Evolutionary conservation across 352 stramenopile genomes (phyloP).

Genomic region (Globisporangium yorkense): DNA sequence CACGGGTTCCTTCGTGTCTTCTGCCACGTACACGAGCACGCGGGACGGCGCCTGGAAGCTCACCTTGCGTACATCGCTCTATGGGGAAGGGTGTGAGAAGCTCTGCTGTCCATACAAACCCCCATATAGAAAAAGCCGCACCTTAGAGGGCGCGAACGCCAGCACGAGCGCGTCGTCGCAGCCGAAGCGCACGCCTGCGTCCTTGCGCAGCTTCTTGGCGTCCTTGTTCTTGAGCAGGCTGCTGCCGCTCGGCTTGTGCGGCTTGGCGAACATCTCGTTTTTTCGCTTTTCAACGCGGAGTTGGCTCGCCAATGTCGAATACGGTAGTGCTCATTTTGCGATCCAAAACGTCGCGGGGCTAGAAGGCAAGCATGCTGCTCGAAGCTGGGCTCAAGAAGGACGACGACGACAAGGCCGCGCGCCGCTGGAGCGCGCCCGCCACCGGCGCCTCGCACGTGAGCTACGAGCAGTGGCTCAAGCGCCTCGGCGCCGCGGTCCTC

Average conservation of each 20-base stretch:
- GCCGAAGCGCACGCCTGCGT: conserved; percentile 34
- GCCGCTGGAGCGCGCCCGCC: conserved; percentile 16
- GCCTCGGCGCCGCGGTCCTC: conserved; percentile 42
- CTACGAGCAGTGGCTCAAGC: conserved; percentile 65
- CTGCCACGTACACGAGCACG: conserved; percentile 59
- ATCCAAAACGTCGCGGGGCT: neutral
- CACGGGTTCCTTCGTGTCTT: conserved; percentile 55
- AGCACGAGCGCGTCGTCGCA: conserved; percentile 29
- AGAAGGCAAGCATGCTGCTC: conserved; percentile 32
- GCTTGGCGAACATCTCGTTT: conserved; percentile 70
- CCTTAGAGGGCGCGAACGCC: conserved; percentile 42
- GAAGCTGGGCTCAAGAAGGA: conserved; percentile 53
- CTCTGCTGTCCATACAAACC: neutral
- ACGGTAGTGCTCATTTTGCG: neutral
- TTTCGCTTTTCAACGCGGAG: neutral
- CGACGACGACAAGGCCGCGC: conserved; percentile 40
- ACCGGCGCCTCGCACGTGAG: conserved; percentile 16
- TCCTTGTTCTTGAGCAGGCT: conserved; percentile 83
- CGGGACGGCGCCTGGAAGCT: conserved; percentile 73
- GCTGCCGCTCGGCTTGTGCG: conserved; percentile 70
- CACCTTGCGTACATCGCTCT: conserved; percentile 59
- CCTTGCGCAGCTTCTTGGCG: conserved; percentile 77
- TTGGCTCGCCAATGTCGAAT: neutral
- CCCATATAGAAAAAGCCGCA: neutral
- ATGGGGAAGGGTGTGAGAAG: neutral